Percentiles rank a stretch among this genome's conserved stretches.
Conservation (phyloP, 139 green algal species). For the Diplosphaera chodatii region DNA sequence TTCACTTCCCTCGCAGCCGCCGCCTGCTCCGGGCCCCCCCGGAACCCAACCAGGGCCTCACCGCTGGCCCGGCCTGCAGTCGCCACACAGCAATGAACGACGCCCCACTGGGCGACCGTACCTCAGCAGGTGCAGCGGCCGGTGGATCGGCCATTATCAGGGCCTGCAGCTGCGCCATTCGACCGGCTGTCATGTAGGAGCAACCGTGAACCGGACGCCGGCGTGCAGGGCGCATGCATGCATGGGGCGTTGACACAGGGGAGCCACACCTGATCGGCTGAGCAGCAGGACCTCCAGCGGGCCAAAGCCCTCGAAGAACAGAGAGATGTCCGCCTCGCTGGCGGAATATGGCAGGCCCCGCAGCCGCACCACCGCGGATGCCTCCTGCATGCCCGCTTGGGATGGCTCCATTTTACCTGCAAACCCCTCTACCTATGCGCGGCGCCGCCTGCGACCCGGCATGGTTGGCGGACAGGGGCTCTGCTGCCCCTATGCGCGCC, state of each 20-base stretch:
- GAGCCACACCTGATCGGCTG: constrained; percentile 9
- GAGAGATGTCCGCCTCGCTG: constrained; percentile 35
- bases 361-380: constrained; percentile 28
- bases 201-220: too few relatives aligned
- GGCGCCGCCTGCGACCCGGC: too few relatives aligned
- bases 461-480: too few relatives aligned
- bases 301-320: constrained; percentile 47
- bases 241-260: background rate
- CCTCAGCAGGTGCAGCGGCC: too few relatives aligned
- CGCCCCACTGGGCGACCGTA: too few relatives aligned
- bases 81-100: background rate
- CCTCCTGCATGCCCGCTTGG: too few relatives aligned
- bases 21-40: constrained; percentile 31
- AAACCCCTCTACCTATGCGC: too few relatives aligned
- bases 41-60: constrained; percentile 69
- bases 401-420: too few relatives aligned
- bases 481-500: too few relatives aligned
- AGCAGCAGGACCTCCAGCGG: constrained; percentile 21
- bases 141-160: background rate
- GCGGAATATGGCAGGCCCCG: constrained; percentile 43
- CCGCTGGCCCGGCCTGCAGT: constrained; percentile 61
- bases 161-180: too few relatives aligned
- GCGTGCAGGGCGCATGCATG: background rate
- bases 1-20: constrained; percentile 42
- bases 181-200: too few relatives aligned